phyloP scores from a whole-genome alignment of 2,329 filamentous ascomycete genomes.

The Penicillium freii region DNA sequence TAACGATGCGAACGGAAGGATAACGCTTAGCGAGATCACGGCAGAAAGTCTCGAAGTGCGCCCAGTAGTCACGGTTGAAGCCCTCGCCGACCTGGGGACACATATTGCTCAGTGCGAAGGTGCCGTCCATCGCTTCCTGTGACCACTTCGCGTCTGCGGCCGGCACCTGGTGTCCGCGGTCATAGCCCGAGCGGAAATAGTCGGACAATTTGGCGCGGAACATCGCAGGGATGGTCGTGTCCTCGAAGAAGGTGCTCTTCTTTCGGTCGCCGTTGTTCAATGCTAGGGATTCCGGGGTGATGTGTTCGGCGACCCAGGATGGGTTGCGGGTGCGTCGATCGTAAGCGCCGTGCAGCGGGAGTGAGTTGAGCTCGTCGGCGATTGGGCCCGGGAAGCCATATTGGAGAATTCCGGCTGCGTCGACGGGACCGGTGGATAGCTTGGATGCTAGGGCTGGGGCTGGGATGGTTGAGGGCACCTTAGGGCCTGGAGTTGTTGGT shows the following conservation, averaged over 20 bases:
- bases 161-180: slow-evolving; percentile 94
- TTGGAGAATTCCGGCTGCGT: slow-evolving; percentile 74
- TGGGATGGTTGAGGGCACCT: slow-evolving; percentile 32
- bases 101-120: slow-evolving; percentile 93
- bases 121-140: slow-evolving; percentile 90
- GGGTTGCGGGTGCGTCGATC: slow-evolving; percentile 90
- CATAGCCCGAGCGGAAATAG: slow-evolving; percentile 92
- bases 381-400: slow-evolving; percentile 92
- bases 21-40: slow-evolving; percentile 76
- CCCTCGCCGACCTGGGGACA: slow-evolving; percentile 97
- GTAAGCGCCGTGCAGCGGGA: slow-evolving; percentile 79
- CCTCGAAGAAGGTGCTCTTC: slow-evolving; percentile 79
- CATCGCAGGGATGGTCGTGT: slow-evolving; percentile 72
- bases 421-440: slow-evolving; percentile 51
- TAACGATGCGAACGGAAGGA: slow-evolving; percentile 85
- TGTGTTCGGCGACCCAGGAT: slow-evolving; percentile 93
- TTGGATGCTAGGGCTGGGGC: slow-evolving; percentile 20
- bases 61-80: slow-evolving; percentile 99
- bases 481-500: slow-evolving; percentile 27
- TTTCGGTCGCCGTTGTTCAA: slow-evolving; percentile 77
- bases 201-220: slow-evolving; percentile 90
- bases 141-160: slow-evolving; percentile 96
- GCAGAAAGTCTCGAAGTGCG: slow-evolving; percentile 97
- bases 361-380: slow-evolving; percentile 72
- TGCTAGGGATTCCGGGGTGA: slow-evolving; percentile 78